phyloP scores from a whole-genome alignment of 2,329 filamentous ascomycete genomes.

The Diaporthe nobilis region DNA sequence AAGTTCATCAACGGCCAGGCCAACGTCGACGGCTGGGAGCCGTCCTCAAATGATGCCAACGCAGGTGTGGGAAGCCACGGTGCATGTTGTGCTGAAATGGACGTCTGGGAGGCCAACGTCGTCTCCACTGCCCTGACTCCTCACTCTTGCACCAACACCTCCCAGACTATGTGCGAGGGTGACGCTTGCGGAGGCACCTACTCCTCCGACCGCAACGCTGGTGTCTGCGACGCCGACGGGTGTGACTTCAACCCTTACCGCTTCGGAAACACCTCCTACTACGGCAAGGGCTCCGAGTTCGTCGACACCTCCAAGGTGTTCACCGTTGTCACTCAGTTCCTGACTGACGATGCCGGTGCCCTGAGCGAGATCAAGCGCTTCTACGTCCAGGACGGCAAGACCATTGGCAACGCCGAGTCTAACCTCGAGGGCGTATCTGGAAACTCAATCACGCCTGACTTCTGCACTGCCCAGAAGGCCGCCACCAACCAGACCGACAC shows the following conservation, averaged over 20 bases:
- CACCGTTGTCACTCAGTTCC: conserved; percentile 78
- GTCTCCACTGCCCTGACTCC: conserved; percentile 76
- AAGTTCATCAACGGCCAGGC: conserved; percentile 72
- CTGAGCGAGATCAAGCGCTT: conserved; percentile 74
- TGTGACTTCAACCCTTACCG: conserved; percentile 81
- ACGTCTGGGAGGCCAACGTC: conserved; percentile 74
- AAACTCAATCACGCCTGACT: conserved; percentile 68
- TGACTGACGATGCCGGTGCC: conserved; percentile 60
- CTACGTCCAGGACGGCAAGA: conserved; percentile 74
- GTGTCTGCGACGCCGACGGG: conserved; percentile 77
- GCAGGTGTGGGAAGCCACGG: conserved; percentile 67
- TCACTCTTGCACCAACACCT: conserved; percentile 70
- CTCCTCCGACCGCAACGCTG: conserved; percentile 67
- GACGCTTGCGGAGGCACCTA: conserved; percentile 68
- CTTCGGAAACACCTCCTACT: conserved; percentile 74
- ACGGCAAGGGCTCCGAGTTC: conserved; percentile 66
- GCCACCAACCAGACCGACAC: conserved; percentile 67
- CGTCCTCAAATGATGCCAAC: conserved; percentile 68
- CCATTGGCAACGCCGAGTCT: conserved; percentile 68
- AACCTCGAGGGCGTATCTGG: conserved; percentile 55
- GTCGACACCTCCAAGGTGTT: conserved; percentile 72
- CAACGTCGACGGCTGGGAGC: conserved; percentile 66
- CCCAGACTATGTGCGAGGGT: conserved; percentile 65
- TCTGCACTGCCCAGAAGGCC: conserved; percentile 71
- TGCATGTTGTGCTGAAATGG: conserved; percentile 75